These are phyloP conservation scores for Chalara sp. DNA, from an alignment of 2,329 filamentous ascomycete genomes.

Conservation along the genomic window DNA sequence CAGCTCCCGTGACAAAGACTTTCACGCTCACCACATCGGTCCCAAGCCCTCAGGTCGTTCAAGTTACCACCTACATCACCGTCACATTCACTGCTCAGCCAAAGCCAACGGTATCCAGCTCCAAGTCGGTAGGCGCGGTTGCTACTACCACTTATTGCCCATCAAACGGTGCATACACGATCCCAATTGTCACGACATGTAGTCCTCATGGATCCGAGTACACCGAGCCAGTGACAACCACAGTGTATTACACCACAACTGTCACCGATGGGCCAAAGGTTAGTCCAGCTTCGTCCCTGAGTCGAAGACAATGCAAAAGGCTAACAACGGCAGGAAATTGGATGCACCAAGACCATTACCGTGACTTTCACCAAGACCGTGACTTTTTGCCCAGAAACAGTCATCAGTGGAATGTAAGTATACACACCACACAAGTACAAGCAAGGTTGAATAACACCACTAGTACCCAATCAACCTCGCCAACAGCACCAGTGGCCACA, in stretches of 20 bases:
- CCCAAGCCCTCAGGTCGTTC: neutral
- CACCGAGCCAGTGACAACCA: too few relatives aligned
- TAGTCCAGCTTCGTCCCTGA: too few relatives aligned
- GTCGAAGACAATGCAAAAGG: too few relatives aligned
- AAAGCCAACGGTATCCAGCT: too few relatives aligned
- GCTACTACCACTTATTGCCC: too few relatives aligned
- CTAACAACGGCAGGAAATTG: too few relatives aligned
- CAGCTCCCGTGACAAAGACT: conserved; percentile 2
- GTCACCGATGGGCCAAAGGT: too few relatives aligned
- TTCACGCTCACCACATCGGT: conserved; percentile 4
- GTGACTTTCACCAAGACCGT: neutral
- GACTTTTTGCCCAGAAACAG: neutral
- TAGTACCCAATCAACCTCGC: neutral
- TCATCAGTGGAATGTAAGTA: conserved; percentile 5
- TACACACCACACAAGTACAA: neutral
- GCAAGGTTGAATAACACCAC: neutral
- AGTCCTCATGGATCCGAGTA: too few relatives aligned
- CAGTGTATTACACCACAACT: too few relatives aligned
- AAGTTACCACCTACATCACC: conserved; percentile 3
- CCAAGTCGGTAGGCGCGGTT: too few relatives aligned
- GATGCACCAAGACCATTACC: neutral
- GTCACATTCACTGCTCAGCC: conserved; percentile 1
- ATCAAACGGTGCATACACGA: too few relatives aligned
- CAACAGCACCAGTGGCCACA: neutral
- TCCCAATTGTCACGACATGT: too few relatives aligned